Base-by-base conservation (phyloP, 805 yeast genomes). In the Wickerhamomyces subpelliculosus region DNA sequence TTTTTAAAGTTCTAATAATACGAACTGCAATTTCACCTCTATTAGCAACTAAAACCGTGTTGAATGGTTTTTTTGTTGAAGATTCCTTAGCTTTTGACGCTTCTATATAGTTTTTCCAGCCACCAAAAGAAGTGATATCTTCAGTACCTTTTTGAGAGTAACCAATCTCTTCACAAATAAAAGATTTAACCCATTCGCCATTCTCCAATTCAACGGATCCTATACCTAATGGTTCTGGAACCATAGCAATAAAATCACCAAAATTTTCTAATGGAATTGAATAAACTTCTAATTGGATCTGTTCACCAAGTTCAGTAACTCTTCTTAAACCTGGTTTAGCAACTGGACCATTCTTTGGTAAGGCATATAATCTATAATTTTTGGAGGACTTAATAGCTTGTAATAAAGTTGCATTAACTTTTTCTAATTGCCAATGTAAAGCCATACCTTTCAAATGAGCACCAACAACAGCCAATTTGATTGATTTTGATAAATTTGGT, bases 1-100 rank as follows among this genome's bases (percentile, higher is more conserved):
- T 82, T 61, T 84, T 85, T 56, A 90, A 68, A 16, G 98, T 89
- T 57, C 75, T 82, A 55, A 90, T 87, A 50, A 93, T 87, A 54
- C 98, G 72, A 23, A 89, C 97, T 2, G 98, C 97, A 53, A 90
- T 90, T 64, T 90, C 98, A 59, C 97, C 97, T 65, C 98, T 77
- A 68, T 90, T 90, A 29, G 97, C 97, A 38, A 90, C 93, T 39
- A 90, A 71, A n/a, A 90, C 96, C 10, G 82, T 73, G 17, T 78
- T 69, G 63, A 88, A 87, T 1, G 94, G 93, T 52, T 74, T 76
- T 41, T 63, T 64, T 14, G 49, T 43, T 28, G 54, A 53, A 18
- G n/a, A n/a, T n/a, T n/a, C n/a, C n/a, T 48, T 48, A 27, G 53
- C 41, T 55, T 64, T 41, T 38, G 67, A 42, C 13, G 58, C 41